These are phyloP conservation scores for Grigorovia humatica DNA, from an alignment of 805 yeast species.

Conservation along the genomic window DNA sequence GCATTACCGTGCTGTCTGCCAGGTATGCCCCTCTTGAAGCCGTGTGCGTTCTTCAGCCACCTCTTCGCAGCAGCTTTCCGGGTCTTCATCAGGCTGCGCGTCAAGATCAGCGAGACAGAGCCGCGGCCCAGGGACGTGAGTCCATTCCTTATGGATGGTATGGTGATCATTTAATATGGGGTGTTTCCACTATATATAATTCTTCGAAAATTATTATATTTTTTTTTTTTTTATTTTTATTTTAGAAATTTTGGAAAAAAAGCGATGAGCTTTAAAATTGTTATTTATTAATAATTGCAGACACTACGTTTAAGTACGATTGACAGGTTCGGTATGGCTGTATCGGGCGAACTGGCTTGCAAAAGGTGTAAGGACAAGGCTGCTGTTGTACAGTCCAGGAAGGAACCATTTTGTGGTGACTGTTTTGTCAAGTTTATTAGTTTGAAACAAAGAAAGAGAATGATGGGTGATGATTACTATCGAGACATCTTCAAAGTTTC, in stretches of 20 bases:
- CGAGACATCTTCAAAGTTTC: conserved; percentile 51
- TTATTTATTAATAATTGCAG: background rate
- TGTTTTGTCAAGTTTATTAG: conserved; percentile 69
- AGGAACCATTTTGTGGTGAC: conserved; percentile 23
- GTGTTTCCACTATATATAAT: background rate
- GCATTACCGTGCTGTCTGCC: conserved; percentile 92
- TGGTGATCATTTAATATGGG: background rate
- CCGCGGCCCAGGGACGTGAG: background rate
- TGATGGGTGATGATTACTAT: conserved; percentile 55
- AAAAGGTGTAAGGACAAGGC: conserved; percentile 16
- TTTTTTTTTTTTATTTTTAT: too few species aligned
- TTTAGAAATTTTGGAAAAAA: background rate
- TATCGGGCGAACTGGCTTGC: conserved; percentile 5
- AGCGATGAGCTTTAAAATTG: background rate
- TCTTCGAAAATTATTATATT: background rate
- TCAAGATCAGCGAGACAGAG: conserved; percentile 10
- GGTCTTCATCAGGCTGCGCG: conserved; percentile 48
- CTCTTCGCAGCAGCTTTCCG: conserved; percentile 83
- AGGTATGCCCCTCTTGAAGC: conserved; percentile 62
- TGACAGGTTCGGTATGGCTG: background rate
- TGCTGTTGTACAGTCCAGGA: conserved; percentile 21
- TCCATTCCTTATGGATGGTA: background rate
- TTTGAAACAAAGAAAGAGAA: conserved; percentile 70
- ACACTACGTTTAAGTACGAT: background rate
- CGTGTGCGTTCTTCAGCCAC: conserved; percentile 64